These are phyloP conservation scores for Daldinia eschscholtzii DNA, from an alignment of 2,329 filamentous ascomycete species.

Conservation along the genomic window DNA sequence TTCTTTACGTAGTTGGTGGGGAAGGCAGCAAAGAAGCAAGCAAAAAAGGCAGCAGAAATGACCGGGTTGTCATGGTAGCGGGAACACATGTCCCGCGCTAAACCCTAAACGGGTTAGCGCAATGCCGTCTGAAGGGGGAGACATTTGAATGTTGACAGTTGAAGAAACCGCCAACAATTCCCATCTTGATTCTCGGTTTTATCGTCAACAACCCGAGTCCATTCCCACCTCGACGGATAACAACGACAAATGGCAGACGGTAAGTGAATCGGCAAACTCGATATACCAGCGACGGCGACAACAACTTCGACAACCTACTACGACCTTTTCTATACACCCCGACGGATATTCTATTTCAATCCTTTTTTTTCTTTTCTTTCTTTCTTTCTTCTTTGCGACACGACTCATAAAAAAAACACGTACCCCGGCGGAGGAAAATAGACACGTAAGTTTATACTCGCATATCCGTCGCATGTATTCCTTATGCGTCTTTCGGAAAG, in stretches of 20 bases:
- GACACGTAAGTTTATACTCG: slow-evolving; percentile 34
- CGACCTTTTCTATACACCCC: slow-evolving; percentile 16
- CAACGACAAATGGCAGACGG: slow-evolving; percentile 35
- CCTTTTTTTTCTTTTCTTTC: slow-evolving; percentile 2
- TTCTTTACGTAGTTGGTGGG: slow-evolving; percentile 6
- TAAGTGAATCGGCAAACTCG: slow-evolving; percentile 41
- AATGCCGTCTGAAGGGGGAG: slow-evolving; percentile 44
- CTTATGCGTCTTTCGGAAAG: slow-evolving; percentile 11
- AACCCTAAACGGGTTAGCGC: slow-evolving; percentile 33
- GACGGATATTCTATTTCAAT: slow-evolving; percentile 28
- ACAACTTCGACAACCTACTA: slow-evolving; percentile 27
- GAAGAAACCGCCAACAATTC: slow-evolving; percentile 35
- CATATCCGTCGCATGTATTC: slow-evolving; percentile 3
- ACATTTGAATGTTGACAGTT: slow-evolving; percentile 42
- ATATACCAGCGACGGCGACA: slow-evolving; percentile 30
- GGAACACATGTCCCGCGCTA: slow-evolving; percentile 47
- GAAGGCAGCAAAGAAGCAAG: not conserved
- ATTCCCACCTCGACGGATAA: slow-evolving; percentile 30
- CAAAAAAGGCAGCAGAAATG: not conserved
- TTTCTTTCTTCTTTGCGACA: slow-evolving; percentile 25
- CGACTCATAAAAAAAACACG: slow-evolving; percentile 17
- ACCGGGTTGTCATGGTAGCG: slow-evolving; percentile 51
- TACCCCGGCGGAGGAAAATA: slow-evolving; percentile 26
- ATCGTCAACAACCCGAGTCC: slow-evolving; percentile 39
- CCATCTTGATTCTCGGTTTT: slow-evolving; percentile 27